Evolutionary conservation across 768 basidiomycete species (phyloP).

Genomic region (Crucibulum laeve): DNA sequence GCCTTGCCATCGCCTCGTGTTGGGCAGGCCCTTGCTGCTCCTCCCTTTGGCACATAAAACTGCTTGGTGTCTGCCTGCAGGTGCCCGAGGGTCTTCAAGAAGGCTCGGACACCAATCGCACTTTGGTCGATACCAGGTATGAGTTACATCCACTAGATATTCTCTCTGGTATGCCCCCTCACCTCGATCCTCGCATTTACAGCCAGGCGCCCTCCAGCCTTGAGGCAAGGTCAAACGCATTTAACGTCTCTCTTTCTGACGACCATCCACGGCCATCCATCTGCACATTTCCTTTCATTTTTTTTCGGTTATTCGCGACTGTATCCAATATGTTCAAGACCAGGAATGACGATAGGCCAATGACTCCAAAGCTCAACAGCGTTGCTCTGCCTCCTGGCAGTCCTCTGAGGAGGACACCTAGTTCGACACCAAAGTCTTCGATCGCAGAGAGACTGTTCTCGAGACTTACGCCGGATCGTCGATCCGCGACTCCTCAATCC

Average conservation of each 20-base stretch:
- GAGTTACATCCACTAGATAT: conserved; percentile 11
- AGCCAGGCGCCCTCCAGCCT: conserved; percentile 25
- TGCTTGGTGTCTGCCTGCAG: conserved; percentile 17
- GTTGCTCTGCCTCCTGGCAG: conserved; percentile 23
- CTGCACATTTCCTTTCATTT: conserved; percentile 16
- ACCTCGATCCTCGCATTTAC: conserved; percentile 15
- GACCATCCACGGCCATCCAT: conserved; percentile 10
- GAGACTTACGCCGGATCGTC: conserved; percentile 14
- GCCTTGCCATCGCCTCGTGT: conserved; percentile 29
- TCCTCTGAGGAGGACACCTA: conserved; percentile 11
- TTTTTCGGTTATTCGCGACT: conserved; percentile 7
- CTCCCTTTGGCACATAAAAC: conserved; percentile 24
- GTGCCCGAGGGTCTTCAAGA: conserved; percentile 24
- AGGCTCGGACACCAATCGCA: conserved; percentile 22
- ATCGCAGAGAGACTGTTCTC: conserved; percentile 17
- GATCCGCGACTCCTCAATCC: conserved; percentile 16
- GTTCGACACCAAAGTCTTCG: conserved; percentile 12
- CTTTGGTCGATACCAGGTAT: conserved; percentile 20
- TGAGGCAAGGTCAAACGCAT: conserved; percentile 25
- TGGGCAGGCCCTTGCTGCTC: conserved; percentile 12
- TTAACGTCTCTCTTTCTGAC: conserved; percentile 18
- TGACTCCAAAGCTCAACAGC: conserved; percentile 26
- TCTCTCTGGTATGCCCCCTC: conserved; percentile 10
- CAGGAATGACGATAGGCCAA: conserved; percentile 20
- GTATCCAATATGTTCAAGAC: conserved; percentile 25